Evolutionary conservation across 1,284 basidiomycete genomes (phyloP), one percentile per base, ranked within the genome.

Genomic region (Papiliotrema laurentii): DNA sequence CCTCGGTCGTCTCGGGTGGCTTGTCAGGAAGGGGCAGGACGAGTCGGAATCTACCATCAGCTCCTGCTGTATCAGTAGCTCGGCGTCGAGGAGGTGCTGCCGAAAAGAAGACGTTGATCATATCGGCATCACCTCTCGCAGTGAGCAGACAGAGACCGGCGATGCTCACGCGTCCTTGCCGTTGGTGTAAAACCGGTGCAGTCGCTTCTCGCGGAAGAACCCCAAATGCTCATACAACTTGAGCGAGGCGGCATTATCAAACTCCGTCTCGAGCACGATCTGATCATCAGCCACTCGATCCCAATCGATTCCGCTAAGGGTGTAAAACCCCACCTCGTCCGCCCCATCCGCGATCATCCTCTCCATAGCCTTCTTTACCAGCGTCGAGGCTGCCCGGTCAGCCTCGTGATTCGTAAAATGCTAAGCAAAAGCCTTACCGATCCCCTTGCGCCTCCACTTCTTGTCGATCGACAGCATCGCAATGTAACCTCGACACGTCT

Each of bases 201-300:
- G 79, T 1, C 94, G 82, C 71, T 98, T 98, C 77, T 97, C 94
- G 40, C 89, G 82, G 24, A 97, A 85, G 73, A 99, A 99, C 0
- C 96, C 94, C 22, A 97, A 79, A 2, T 85, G 84, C 58, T 88
- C 87, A 74, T 98, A 98, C 13, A 98, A 78, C 2, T 85, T 83
- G 11, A 98, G 79, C 0, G 91, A 90, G 3, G 89, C 82, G 14
- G 75, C 70, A 72, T 99, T 98, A 76, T 98, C 93, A 65, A 81
- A 89, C 75, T 99, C 96, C 2, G 96, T 99, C 76, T 99, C 96
- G 44, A 99, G 83, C 2, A 94, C 85, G 56, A 97, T 83, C 90
- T 94, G 58, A 10, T 26, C 18, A 36, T 35, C 26, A 3, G 5
- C 9, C 1, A 6, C 21, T 28, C 14, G 28, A 11, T 11, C 22